A percentile compares a stretch with the other conserved stretches of the same genome.
Evolutionary conservation across 257 asterid species (phyloP).

Genomic region (Thymus mandschuricus): DNA sequence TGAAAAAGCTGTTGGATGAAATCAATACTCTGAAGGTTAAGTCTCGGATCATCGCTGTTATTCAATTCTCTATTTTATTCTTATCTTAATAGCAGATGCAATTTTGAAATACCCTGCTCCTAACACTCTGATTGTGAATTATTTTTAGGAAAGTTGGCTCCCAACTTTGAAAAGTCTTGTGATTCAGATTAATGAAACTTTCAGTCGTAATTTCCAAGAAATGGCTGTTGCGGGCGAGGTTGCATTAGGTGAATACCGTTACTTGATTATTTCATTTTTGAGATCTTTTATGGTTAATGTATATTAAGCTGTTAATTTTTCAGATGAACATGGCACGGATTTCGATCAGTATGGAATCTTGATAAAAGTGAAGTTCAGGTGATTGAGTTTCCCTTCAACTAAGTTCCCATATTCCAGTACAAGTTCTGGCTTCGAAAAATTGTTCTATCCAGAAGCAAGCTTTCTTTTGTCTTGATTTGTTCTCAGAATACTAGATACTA

Average conservation of each 20-base stretch:
- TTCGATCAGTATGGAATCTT: constrained; percentile 88
- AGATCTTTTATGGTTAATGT: constrained; percentile 17
- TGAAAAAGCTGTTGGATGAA: constrained; percentile 48
- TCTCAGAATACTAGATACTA: constrained; percentile 3
- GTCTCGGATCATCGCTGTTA: constrained; percentile 13
- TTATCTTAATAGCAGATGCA: constrained; percentile 2
- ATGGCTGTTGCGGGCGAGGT: constrained; percentile 99
- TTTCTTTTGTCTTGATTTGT: too few relatives aligned
- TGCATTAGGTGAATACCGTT: constrained; percentile 61
- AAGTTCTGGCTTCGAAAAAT: not conserved
- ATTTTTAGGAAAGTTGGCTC: constrained; percentile 85
- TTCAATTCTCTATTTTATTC: not conserved
- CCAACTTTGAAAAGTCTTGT: constrained; percentile 83
- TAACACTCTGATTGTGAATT: constrained; percentile 32
- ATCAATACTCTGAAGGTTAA: constrained; percentile 76
- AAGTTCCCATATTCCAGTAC: constrained; percentile 3
- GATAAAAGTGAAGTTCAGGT: constrained; percentile 98
- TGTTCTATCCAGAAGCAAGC: constrained; percentile 6
- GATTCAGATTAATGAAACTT: constrained; percentile 75
- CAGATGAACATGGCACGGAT: constrained; percentile 87
- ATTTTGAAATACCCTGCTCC: constrained; percentile 2
- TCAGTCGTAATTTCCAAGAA: constrained; percentile 87
- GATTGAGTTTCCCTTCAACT: constrained; percentile 30
- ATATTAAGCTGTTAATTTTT: constrained; percentile 33
- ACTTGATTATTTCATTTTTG: constrained; percentile 25